Base-by-base conservation (phyloP, 768 basidiomycete species). In the Mycena indigotica region DNA sequence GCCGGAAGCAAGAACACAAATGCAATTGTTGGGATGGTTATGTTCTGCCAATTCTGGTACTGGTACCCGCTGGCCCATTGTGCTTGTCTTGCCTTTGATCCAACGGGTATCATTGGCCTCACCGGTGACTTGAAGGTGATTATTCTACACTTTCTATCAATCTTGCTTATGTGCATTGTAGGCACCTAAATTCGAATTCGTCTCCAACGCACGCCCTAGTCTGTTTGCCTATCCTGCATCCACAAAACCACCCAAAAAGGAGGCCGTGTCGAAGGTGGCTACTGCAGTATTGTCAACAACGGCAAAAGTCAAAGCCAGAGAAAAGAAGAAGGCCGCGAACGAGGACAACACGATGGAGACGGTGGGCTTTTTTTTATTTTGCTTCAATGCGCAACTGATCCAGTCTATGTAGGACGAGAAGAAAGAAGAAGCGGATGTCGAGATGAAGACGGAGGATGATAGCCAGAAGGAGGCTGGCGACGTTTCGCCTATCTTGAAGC, bases 21-120 rank as follows among this genome's bases (percentile, higher is more conserved):
- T 46, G 94, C 96, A 2, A 92, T 98, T 61, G 93, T 98, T 29
- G 97, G 97, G n/a, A 95, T 98, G 90, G 87, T 91, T 17, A 75
- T 99, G 69, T 99, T 99, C 78, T 92, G 91, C 67, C 97, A 99
- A 72, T 98, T 99, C 76, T 99, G 97, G 97, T 98, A 98, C 72
- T 99, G 97, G 97, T 99, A 95, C 75, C 97, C 97, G 29, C 78
- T 98, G 25, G 94, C 95, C 15, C 95, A 98, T 67, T 94, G 91
- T 61, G 89, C 91, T 16, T 91, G 89, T 65, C 76, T 99, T 62
- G 89, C 95, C 2, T 98, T 99, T 73, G 89, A 93, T 55, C 95
- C 97, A 3, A 99, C 97, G 15, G 95, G 89, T 8, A 88, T 99
- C 55, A 94, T 99, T 65, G 96, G 93, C 28, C 73, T 98, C 56